These are phyloP conservation scores for Ogataea saltuana DNA, from an alignment of 805 yeast species.

Conservation along the genomic window DNA sequence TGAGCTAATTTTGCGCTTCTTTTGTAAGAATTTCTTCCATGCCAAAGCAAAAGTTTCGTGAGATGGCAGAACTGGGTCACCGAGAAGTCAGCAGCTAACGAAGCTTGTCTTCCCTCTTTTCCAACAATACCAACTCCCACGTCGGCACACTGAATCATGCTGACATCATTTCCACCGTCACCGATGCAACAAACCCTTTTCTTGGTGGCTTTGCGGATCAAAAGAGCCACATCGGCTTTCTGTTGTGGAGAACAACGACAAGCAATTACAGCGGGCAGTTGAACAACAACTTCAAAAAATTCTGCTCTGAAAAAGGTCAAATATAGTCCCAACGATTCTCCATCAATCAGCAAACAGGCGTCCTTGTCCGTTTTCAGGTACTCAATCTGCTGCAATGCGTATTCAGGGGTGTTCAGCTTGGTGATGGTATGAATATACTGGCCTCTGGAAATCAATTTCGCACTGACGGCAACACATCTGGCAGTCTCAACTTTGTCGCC, in stretches of 20 bases:
- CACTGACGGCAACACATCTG: constrained; percentile 94
- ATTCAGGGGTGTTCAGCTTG: constrained; percentile 57
- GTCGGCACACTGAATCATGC: constrained; percentile 98
- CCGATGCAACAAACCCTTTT: constrained; percentile 97
- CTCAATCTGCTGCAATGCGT: constrained; percentile 76
- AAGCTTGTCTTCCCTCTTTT: constrained; percentile 97
- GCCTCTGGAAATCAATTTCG: constrained; percentile 88
- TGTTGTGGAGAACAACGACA: constrained; percentile 99
- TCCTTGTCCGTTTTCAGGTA: constrained; percentile 62
- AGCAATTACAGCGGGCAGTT: constrained; percentile 92
- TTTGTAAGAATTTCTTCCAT: constrained; percentile 95
- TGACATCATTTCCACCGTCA: constrained; percentile 98
- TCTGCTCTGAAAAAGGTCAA: constrained; percentile 64
- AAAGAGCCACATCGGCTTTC: constrained; percentile 89
- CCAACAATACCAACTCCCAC: constrained; percentile 99
- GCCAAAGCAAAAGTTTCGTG: constrained; percentile 90
- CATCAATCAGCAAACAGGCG: constrained; percentile 85
- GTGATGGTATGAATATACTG: constrained; percentile 90
- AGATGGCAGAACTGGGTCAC: constrained; percentile 88
- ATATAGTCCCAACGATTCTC: constrained; percentile 79
- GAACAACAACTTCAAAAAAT: constrained; percentile 75
- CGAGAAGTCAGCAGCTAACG: constrained; percentile 95
- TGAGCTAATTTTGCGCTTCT: constrained; percentile 94
- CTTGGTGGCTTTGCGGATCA: constrained; percentile 76
- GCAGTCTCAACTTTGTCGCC: constrained; percentile 99